Evolutionary conservation across 2,329 filamentous ascomycete genomes (phyloP), one percentile per base, ranked within the genome.

Genomic region (Fusarium globosum): DNA sequence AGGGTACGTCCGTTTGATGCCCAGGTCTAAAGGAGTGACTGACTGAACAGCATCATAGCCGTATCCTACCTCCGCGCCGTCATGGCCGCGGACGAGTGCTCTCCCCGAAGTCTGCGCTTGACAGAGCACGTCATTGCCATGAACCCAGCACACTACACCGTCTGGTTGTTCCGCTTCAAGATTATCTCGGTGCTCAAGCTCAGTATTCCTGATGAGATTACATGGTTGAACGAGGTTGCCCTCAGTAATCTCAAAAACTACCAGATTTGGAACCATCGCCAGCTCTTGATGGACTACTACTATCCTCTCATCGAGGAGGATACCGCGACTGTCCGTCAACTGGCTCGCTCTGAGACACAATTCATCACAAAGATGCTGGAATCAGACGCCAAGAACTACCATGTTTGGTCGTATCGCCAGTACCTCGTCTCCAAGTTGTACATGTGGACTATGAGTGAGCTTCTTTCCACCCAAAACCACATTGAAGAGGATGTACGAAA

Each of bases 91-190:
- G 93, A 97, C 80, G 96, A 99, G 83, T 89, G 92, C 85, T 95
- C 93, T 30, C 88, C 92, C 28, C 89, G 96, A 53, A 93, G 91
- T 41, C 88, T 99, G 48, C 88, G 87, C 38, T 89, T 99, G 71
- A 99, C 96, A 9, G 92, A 95, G 80, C 91, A 96, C 82, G 91
- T 99, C 80, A 98, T 99, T 80, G 86, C 87, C 68, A 91, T 98
- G 88, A 99, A 99, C 82, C 94, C 96, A 21, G 95, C 96, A 2
- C 96, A 99, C 85, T 99, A 99, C 85, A 99, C 96, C 21, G 96
- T 98, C 70, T 99, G 96, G 96, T 90, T 98, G 28, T 99, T 97
- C 86, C 93, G 96, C 70, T 94, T 95, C 76, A 90, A 92, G 79
- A 93, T 92, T 60, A 84, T 98, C 55, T 88, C 92, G 72, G 87